Conservation (phyloP, 345 rosid species). For the Cardamine chenopodiifolia region DNA sequence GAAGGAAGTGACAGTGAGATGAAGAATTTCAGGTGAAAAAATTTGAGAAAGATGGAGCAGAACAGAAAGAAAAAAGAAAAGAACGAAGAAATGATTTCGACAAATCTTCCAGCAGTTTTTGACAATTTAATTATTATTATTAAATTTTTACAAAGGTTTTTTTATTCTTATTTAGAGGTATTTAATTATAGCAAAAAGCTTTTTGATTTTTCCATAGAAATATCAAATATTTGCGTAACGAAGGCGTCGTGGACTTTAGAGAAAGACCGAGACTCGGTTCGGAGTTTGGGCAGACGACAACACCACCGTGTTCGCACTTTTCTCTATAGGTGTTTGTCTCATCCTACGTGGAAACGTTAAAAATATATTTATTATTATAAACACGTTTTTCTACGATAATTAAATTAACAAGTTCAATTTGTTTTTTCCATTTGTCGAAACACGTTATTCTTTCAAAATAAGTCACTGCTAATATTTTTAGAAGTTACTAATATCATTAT, state of each 20-base stretch:
- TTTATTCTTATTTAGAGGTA: slow-evolving; percentile 26
- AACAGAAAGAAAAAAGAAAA: no score
- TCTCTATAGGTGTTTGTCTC: slow-evolving; percentile 4
- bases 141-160: not conserved
- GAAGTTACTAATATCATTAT: slow-evolving; percentile 11
- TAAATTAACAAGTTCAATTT: not conserved
- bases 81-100: slow-evolving; percentile 35
- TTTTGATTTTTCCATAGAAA: not conserved
- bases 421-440: slow-evolving; percentile 8
- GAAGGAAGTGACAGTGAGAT: slow-evolving; percentile 42
- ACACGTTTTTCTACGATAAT: slow-evolving; percentile 3
- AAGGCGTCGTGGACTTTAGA: slow-evolving; percentile 24
- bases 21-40: slow-evolving; percentile 43
- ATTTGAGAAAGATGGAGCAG: slow-evolving; percentile 24
- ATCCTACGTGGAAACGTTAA: slow-evolving; percentile 30
- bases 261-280: slow-evolving; percentile 28
- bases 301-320: slow-evolving; percentile 3
- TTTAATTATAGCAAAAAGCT: slow-evolving; percentile 35
- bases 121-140: not conserved
- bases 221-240: not conserved
- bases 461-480: not conserved
- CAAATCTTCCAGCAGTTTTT: slow-evolving; percentile 45
- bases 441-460: slow-evolving; percentile 8
- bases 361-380: not conserved
- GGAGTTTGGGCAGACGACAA: slow-evolving; percentile 25